phyloP scores from a whole-genome alignment of 257 asterid genomes.

The Jacaranda mimosifolia region DNA sequence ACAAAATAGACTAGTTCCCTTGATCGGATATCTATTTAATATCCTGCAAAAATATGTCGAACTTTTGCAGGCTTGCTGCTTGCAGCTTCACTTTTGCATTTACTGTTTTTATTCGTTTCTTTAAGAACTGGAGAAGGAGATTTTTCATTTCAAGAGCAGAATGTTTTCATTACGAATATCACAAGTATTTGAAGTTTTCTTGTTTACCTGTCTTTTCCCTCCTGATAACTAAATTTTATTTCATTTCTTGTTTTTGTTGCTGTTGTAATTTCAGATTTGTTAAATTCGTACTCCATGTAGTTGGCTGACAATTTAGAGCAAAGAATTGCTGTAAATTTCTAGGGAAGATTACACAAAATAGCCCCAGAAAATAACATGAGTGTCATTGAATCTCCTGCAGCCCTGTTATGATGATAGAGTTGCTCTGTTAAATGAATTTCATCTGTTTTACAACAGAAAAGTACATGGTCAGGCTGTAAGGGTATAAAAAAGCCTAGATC shows the following conservation, averaged over 20 bases:
- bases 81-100: no score
- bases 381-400: no score
- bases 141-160: background rate
- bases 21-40: background rate
- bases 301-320: background rate
- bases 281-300: background rate
- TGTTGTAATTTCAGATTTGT: background rate
- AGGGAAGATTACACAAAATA: background rate
- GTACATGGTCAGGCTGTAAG: background rate
- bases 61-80: no score
- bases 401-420: no score
- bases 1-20: background rate
- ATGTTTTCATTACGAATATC: background rate
- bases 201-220: background rate
- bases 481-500: background rate
- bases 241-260: background rate
- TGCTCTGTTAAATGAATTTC: background rate
- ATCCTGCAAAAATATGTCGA: no score
- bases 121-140: background rate
- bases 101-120: background rate
- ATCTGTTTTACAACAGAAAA: background rate
- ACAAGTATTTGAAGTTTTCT: no score
- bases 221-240: background rate
- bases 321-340: no score
- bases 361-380: no score